A percentile compares a stretch with the other conserved stretches of the same genome.
Evolutionary conservation across 257 asterid species (phyloP).

Genomic region (Fraxinus pennsylvanica): DNA sequence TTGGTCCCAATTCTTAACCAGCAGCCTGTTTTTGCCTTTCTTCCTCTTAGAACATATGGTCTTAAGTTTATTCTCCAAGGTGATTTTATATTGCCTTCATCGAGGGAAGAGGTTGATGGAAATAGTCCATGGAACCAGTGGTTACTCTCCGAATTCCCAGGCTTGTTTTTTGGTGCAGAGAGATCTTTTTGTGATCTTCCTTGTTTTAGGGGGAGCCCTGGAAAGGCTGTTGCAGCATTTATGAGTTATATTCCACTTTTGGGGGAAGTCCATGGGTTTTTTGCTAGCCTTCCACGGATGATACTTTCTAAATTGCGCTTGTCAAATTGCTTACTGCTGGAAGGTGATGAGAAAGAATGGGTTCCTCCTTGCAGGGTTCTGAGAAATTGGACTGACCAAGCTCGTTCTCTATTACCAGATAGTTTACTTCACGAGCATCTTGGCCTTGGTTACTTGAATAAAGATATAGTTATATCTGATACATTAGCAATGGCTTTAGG

Average conservation of each 20-base stretch:
- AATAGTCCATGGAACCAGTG: constrained; percentile 98
- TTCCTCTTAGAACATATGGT: constrained; percentile 94
- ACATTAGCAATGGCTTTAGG: constrained; percentile 82
- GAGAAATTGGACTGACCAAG: constrained; percentile 82
- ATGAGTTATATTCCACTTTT: constrained; percentile 83
- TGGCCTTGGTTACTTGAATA: constrained; percentile 81
- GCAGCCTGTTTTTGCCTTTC: constrained; percentile 97
- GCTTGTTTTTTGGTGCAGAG: constrained; percentile 74
- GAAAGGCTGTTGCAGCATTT: constrained; percentile 76
- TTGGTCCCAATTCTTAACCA: constrained; percentile 66
- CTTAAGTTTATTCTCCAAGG: constrained; percentile 94
- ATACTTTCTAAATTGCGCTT: constrained; percentile 76
- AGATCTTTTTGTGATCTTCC: constrained; percentile 81
- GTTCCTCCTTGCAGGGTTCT: constrained; percentile 89
- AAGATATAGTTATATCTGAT: constrained; percentile 79
- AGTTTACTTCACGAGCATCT: constrained; percentile 72
- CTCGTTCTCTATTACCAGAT: constrained; percentile 68
- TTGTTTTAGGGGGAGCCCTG: constrained; percentile 62
- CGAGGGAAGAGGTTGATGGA: constrained; percentile 97
- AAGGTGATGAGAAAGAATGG: constrained; percentile 62
- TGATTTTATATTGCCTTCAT: constrained; percentile 94
- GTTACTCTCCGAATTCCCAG: constrained; percentile 84
- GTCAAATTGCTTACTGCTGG: constrained; percentile 78
- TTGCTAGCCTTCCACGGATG: constrained; percentile 78
- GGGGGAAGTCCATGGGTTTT: constrained; percentile 96